A percentile compares a stretch with the other conserved stretches of the same genome.
Conservation (phyloP, 2,329 filamentous ascomycete genomes). For the Pseudonectria buxi region DNA sequence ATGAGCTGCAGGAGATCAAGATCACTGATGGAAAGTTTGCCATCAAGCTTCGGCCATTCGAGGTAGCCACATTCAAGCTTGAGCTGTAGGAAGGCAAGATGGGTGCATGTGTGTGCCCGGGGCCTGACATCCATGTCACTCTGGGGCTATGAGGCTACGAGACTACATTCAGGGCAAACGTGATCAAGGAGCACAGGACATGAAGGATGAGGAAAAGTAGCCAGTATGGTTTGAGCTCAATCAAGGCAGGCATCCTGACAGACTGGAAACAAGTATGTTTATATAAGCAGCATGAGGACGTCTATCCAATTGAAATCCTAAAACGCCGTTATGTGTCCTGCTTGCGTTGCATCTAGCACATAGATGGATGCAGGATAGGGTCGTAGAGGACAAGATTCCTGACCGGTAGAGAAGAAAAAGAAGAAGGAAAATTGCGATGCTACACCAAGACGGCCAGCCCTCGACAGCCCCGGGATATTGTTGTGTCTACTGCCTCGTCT, state of each 20-base stretch:
- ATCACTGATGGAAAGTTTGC: constrained; percentile 44
- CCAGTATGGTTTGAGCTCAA: too few relatives aligned
- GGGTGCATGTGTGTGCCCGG: constrained; percentile 19
- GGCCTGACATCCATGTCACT: constrained; percentile 11
- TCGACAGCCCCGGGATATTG: not conserved
- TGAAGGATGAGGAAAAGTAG: too few relatives aligned
- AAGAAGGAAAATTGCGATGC: constrained; percentile 9
- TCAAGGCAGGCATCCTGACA: not conserved
- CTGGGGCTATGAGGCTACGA: constrained; percentile 6
- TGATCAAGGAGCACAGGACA: too few relatives aligned
- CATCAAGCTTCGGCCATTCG: constrained; percentile 69
- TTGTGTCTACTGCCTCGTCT: too few relatives aligned
- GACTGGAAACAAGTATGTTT: constrained; percentile 10
- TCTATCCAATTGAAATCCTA: constrained; percentile 17
- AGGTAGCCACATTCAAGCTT: constrained; percentile 75
- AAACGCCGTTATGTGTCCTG: constrained; percentile 17
- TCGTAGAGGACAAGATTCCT: constrained; percentile 1
- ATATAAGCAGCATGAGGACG: constrained; percentile 11
- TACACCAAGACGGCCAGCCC: constrained; percentile 3
- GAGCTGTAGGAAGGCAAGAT: constrained; percentile 35
- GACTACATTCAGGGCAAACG: too few relatives aligned
- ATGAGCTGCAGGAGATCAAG: constrained; percentile 64
- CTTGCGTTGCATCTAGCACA: constrained; percentile 6
- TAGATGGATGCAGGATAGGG: constrained; percentile 1
- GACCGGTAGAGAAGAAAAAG: constrained; percentile 4